Base-by-base conservation (phyloP, 768 basidiomycete genomes). In the Pleurotus pulmonarius region DNA sequence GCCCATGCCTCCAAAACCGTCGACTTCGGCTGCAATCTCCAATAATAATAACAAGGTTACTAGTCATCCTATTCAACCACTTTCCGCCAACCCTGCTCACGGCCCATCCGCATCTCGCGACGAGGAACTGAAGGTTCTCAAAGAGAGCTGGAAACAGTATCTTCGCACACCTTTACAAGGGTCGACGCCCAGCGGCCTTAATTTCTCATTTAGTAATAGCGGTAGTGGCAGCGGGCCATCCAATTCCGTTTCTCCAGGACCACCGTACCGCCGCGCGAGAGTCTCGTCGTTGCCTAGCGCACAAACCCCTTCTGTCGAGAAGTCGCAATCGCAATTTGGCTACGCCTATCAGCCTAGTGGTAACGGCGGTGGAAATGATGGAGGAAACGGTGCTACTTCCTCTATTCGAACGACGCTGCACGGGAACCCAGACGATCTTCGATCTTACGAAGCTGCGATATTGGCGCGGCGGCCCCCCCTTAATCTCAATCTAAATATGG, bases 81-180 rank as follows among this genome's bases (percentile, higher is more conserved):
- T 59, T 65, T 22, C 64, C 49, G 43, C 43, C 46, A 34, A 22
- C 38, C 29, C 22, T 12, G n/a, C 55, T 38, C 43, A 59, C 47
- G 53, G 56, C 15, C 37, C 73, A 16, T 67, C 74, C 0, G 69
- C 70, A 5, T 43, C 60, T 38, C 68, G 75, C 55, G 80, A 71
- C 20, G 61, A 57, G 55, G 76, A 71, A 52, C 64, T 70, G 49
- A 71, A 75, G 51, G 85, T 89, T 60, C 64, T 89, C 65, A 73
- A 78, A 47, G 86, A 89, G 53, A 83, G 88, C 59, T 91, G 89
- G 89, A 89, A 78, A 68, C 75, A 83, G 60, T 91, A 86, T 62
- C 77, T 91, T 73, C 79, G 83, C 39, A 90, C 87, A 18, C 89
- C 89, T 22, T 65, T 85, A 6, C 73, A 68, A 53, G 76, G 74